These are phyloP conservation scores for Gossypium raimondii DNA, from an alignment of 345 rosid genomes.

Conservation along the genomic window DNA sequence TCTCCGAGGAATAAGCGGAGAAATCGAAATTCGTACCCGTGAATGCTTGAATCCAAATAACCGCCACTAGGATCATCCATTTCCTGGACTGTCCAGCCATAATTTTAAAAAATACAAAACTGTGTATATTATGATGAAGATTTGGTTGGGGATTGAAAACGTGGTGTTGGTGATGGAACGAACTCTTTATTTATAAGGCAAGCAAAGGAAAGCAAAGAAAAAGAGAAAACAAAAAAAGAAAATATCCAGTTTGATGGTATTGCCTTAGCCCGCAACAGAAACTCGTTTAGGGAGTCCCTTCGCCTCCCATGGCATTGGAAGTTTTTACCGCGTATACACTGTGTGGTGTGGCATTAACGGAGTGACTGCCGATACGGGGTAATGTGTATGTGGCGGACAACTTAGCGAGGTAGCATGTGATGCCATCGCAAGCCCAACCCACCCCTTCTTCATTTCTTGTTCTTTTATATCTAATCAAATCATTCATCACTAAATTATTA, in stretches of 20 bases:
- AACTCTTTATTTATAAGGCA: background rate
- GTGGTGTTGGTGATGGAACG: background rate
- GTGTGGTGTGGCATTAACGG: constrained; percentile 1
- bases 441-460: background rate
- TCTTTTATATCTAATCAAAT: background rate
- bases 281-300: background rate
- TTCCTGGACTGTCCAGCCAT: constrained; percentile 86
- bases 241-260: background rate
- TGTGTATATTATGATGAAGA: background rate
- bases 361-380: background rate
- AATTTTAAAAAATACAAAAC: background rate
- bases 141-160: background rate
- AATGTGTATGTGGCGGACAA: background rate
- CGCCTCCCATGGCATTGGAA: background rate
- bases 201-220: too few relatives aligned
- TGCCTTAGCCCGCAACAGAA: background rate
- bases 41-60: constrained; percentile 94
- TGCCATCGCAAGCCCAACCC: background rate
- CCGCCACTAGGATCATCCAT: constrained; percentile 95
- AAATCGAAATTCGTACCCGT: constrained; percentile 97
- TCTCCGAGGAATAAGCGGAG: constrained; percentile 75
- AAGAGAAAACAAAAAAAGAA: too few relatives aligned
- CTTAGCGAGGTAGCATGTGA: background rate
- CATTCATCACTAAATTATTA: background rate
- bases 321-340: background rate